Base-by-base conservation (phyloP, 495 filamentous ascomycete species). In the Cercophora sp. region DNA sequence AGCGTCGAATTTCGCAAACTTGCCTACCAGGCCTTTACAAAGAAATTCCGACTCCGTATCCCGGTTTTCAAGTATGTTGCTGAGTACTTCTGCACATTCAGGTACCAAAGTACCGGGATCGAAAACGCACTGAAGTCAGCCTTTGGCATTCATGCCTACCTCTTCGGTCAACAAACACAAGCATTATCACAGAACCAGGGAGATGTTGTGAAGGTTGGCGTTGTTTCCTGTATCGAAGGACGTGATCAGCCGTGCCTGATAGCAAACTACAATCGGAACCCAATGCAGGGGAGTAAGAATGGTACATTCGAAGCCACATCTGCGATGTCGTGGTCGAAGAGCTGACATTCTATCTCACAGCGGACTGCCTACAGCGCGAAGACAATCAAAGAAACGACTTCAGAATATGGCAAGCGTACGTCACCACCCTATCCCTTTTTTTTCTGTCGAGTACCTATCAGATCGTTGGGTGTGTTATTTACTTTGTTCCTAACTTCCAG, bases 401-500 rank as follows among this genome's bases (percentile, higher is more conserved):
- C 13, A 70, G 69, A 51, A 61, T 66, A 4, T 79, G 75, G 76
- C 71, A 81, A 68, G 74, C 70, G 72, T 75, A 62, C 58, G 64
- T 16, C 8, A 5, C n/a, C 40, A 15, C 11, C 4, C 35, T 31
- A 5, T 19, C 11, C 8, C 10, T n/a, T 11, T 22, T 10, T 34
- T 27, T 37, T 15, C 5, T 19, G 11, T n/a, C n/a, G n/a, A n/a
- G n/a, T n/a, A n/a, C n/a, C n/a, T n/a, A n/a, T n/a, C n/a, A n/a
- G n/a, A n/a, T n/a, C n/a, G n/a, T n/a, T n/a, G n/a, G n/a, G n/a
- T n/a, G n/a, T n/a, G n/a, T n/a, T n/a, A 23, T 29, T 19, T 37
- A 34, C 16, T 13, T 41, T 18, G 37, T 26, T 25, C 36, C 16
- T 6, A 4, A 15, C 16, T 23, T 61, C 8, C 36, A 74, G 71